A percentile compares a stretch with the other conserved stretches of the same genome.
These are phyloP conservation scores for Marsdenia floribunda DNA, from an alignment of 257 asterid genomes.

Conservation along the genomic window DNA sequence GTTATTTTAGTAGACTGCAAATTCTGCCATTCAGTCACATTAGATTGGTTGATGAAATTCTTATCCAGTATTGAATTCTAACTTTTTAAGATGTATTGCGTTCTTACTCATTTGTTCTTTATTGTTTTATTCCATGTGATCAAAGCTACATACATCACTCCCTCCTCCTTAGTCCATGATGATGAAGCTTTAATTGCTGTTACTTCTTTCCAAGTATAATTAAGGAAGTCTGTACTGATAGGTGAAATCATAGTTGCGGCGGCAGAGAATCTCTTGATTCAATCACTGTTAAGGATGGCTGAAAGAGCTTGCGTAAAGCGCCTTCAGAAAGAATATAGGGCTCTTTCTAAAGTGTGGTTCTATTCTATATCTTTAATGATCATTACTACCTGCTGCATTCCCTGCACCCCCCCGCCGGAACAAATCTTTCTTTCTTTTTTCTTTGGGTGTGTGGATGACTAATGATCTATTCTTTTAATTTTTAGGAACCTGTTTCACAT, in stretches of 20 bases:
- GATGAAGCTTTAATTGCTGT: background rate
- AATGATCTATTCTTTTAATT: conserved; percentile 16
- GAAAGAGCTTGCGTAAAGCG: conserved; percentile 87
- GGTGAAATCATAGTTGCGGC: background rate
- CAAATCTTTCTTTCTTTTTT: background rate
- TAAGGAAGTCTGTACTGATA: background rate
- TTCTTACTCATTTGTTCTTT: background rate
- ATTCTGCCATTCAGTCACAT: background rate
- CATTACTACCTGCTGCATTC: background rate
- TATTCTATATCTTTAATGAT: background rate
- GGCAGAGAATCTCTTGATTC: background rate
- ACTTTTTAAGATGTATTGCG: background rate
- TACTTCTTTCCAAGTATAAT: background rate
- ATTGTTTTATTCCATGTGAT: background rate
- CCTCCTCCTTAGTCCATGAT: no score
- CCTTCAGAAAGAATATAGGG: conserved; percentile 93
- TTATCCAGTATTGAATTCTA: background rate
- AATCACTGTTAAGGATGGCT: conserved; percentile 45
- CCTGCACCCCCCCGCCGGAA: no score
- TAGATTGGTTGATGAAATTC: background rate
- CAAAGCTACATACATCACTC: background rate
- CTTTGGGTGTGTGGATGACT: background rate
- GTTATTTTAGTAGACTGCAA: no score
- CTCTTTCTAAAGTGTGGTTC: conserved; percentile 79
- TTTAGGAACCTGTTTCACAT: conserved; percentile 93